These are phyloP conservation scores for Pseudozyma pruni DNA, from an alignment of 1,284 basidiomycete species.

Conservation along the genomic window DNA sequence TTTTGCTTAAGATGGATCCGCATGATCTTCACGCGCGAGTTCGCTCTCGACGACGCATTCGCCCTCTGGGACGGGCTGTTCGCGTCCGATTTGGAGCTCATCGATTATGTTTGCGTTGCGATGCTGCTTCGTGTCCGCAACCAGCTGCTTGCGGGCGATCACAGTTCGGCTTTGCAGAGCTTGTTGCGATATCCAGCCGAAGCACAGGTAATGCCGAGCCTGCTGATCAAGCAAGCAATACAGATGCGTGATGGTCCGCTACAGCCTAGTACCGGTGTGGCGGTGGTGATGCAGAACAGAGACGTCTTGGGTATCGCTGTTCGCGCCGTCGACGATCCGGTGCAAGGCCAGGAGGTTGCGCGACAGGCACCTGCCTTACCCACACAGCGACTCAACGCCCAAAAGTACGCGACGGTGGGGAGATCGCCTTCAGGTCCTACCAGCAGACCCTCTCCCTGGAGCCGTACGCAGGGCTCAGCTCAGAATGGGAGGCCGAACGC, in stretches of 20 bases:
- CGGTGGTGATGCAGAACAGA: slow-evolving; percentile 51
- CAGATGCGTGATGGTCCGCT: slow-evolving; percentile 22
- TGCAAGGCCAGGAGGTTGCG: background rate
- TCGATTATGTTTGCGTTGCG: slow-evolving; percentile 62
- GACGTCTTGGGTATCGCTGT: slow-evolving; percentile 40
- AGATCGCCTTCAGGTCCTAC: slow-evolving; percentile 6
- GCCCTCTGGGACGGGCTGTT: slow-evolving; percentile 65
- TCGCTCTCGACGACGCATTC: slow-evolving; percentile 48
- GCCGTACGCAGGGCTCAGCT: slow-evolving; percentile 1
- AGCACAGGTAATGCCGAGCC: slow-evolving; percentile 19
- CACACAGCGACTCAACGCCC: slow-evolving; percentile 7
- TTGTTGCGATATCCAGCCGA: slow-evolving; percentile 52
- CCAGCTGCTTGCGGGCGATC: slow-evolving; percentile 53
- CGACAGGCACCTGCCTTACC: background rate
- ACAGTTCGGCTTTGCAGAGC: slow-evolving; percentile 48
- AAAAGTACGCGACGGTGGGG: slow-evolving; percentile 43
- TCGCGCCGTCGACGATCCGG: slow-evolving; percentile 1
- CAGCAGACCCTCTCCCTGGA: slow-evolving; percentile 26
- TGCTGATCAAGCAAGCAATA: slow-evolving; percentile 52
- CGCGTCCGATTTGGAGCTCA: slow-evolving; percentile 47
- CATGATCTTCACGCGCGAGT: slow-evolving; percentile 62
- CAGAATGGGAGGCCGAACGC: slow-evolving; percentile 1
- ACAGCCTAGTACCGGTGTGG: slow-evolving; percentile 46
- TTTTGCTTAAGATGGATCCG: slow-evolving; percentile 64
- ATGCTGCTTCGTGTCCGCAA: slow-evolving; percentile 63